A percentile compares a stretch with the other conserved stretches of the same genome.
phyloP scores from a whole-genome alignment of 768 basidiomycete genomes.

The Russula griseocarnosa region DNA sequence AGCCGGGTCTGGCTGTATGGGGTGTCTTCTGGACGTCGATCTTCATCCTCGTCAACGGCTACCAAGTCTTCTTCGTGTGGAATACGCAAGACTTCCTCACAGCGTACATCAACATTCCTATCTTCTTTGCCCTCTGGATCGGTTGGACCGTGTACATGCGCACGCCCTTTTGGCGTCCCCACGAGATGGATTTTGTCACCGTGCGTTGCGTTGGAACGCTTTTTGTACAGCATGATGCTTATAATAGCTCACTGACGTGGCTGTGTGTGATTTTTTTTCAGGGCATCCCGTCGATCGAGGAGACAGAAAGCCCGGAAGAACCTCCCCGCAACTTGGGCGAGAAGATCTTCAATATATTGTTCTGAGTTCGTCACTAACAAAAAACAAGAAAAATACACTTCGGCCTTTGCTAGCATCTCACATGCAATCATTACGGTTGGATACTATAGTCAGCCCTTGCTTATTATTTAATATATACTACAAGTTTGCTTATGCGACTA shows the following conservation, averaged over 20 bases:
- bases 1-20: conserved; percentile 69
- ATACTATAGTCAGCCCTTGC: not conserved
- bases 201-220: conserved; percentile 36
- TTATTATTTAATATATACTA: not conserved
- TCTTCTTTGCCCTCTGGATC: conserved; percentile 46
- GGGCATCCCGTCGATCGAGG: conserved; percentile 66
- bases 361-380: conserved; percentile 37
- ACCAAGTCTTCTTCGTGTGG: conserved; percentile 62
- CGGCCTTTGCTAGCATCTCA: not conserved
- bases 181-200: conserved; percentile 70
- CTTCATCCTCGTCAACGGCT: conserved; percentile 56
- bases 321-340: conserved; percentile 49
- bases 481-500: not conserved
- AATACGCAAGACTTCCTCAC: conserved; percentile 50
- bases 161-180: conserved; percentile 47
- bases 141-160: conserved; percentile 44
- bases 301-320: conserved; percentile 55
- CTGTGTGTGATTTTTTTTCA: conserved; percentile 28
- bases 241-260: not conserved
- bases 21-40: conserved; percentile 60
- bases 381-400: too few species aligned
- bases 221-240: not conserved
- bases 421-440: too few species aligned
- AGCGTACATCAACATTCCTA: conserved; percentile 40
- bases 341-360: conserved; percentile 48